Evolutionary conservation across 169 alveolate genomes (phyloP), one percentile per base, ranked within the genome.

Genomic region (Eimeria acervulina): DNA sequence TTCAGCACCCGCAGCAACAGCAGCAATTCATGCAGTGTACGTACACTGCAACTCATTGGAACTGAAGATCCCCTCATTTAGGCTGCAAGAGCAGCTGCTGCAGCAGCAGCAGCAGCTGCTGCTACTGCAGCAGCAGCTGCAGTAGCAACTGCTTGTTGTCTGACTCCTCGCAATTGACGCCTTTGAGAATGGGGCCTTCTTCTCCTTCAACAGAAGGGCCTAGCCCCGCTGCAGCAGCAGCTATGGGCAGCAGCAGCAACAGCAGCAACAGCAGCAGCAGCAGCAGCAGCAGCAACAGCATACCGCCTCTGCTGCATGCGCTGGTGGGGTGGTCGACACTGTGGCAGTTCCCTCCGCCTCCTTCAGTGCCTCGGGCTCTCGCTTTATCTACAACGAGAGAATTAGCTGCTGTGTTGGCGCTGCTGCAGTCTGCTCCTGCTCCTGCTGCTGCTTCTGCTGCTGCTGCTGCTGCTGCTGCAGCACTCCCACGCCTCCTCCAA

Each of bases 381-480:
- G 4, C 83, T n/a, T 17, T 72, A 8, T n/a, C 83, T 19, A 36
- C 28, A 5, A 72, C 83, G 4, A n/a, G 83, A 19, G 83, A 72
- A 17, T 7, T 72, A n/a, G 55, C 55, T 47, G 55, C 55, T 47
- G 55, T 72, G 2, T 28, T 72, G 21, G 83, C 83, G 52, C 47
- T 72, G 83, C 83, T 72, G 83, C 83, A 72, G 83, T 28, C 74
- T 63, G 74, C 31, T 63, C 28, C 74, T 63, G 74, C 74, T 63
- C 28, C 74, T 63, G 36, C 74, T 63, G 74, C 74, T 72, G 83
- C 83, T 63, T 17, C 74, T 63, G 47, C 83, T 28, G 83, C 83
- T 19, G 52, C 83, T 28, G 83, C 83, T n/a, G 83, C 83, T 72
- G 83, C 83, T 72, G 83, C 83, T 72, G 83, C 83, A 4, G 83